These are phyloP conservation scores for Ceratobasidium sp. DNA, from an alignment of 1,284 basidiomycete species.

Conservation along the genomic window DNA sequence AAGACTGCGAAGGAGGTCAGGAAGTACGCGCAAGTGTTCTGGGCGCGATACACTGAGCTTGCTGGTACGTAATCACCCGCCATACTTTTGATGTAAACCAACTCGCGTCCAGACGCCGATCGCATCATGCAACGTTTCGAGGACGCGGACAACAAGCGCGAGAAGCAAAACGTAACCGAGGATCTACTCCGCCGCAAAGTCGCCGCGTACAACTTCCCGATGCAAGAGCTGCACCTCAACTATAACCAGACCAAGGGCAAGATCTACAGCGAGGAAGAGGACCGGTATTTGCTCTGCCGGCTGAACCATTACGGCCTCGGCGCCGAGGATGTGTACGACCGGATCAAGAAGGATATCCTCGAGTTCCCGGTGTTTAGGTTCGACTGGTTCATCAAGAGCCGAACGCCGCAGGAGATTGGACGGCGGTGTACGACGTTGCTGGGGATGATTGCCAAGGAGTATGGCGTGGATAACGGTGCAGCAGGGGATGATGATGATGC, in stretches of 20 bases:
- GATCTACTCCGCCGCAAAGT: constrained; percentile 84
- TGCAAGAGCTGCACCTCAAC: constrained; percentile 95
- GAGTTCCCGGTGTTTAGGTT: constrained; percentile 98
- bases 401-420: constrained; percentile 91
- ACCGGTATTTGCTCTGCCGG: constrained; percentile 93
- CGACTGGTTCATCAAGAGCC: constrained; percentile 99
- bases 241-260: constrained; percentile 97
- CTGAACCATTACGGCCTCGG: constrained; percentile 94
- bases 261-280: constrained; percentile 96
- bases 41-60: constrained; percentile 90
- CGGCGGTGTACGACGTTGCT: constrained; percentile 91
- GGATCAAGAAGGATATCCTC: constrained; percentile 95
- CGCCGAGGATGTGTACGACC: constrained; percentile 92
- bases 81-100: neutral
- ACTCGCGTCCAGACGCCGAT: constrained; percentile 71
- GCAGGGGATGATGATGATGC: constrained; percentile 69
- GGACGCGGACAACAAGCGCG: constrained; percentile 87
- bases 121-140: constrained; percentile 84
- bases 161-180: constrained; percentile 88
- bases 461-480: constrained; percentile 63
- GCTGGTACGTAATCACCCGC: constrained; percentile 67
- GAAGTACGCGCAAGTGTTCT: constrained; percentile 88
- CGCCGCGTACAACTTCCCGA: constrained; percentile 83
- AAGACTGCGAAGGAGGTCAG: constrained; percentile 87
- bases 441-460: constrained; percentile 93